phyloP scores from a whole-genome alignment of 305 asterid species.

The Andrographis paniculata region DNA sequence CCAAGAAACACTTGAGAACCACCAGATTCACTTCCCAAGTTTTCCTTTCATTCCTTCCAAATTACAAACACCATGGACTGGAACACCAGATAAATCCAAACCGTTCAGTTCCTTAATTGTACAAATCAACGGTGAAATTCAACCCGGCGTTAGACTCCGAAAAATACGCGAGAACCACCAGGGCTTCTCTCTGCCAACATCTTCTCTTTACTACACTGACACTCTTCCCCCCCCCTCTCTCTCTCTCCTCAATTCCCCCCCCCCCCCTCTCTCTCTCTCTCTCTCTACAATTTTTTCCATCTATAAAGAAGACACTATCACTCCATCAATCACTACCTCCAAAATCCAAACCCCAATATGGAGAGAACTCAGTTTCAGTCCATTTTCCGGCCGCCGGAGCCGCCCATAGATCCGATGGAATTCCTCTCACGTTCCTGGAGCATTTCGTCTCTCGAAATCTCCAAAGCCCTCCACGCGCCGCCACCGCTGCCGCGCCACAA shows the following conservation, averaged over 20 bases:
- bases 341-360: conserved; percentile 23
- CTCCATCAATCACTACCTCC: conserved; percentile 5
- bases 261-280: not conserved
- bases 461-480: conserved; percentile 56
- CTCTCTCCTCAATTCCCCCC: not conserved
- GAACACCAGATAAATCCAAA: no score
- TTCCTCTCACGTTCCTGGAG: conserved; percentile 93
- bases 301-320: conserved; percentile 18
- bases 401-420: conserved; percentile 92
- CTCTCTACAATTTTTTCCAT: conserved; percentile 8
- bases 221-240: conserved; percentile 3
- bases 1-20: no score
- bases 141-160: no score
- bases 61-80: no score
- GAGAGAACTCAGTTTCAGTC: conserved; percentile 43
- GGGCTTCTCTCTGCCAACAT: conserved; percentile 16
- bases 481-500: conserved; percentile 7
- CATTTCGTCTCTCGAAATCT: conserved; percentile 65
- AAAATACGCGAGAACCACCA: no score
- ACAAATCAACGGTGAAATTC: no score
- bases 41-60: no score
- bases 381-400: conserved; percentile 62
- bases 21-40: no score
- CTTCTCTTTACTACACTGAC: conserved; percentile 18
- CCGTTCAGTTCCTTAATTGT: no score